Evolutionary conservation across 345 rosid genomes (phyloP), one percentile per base, ranked within the genome.

Genomic region (Hibiscus tridactylites): DNA sequence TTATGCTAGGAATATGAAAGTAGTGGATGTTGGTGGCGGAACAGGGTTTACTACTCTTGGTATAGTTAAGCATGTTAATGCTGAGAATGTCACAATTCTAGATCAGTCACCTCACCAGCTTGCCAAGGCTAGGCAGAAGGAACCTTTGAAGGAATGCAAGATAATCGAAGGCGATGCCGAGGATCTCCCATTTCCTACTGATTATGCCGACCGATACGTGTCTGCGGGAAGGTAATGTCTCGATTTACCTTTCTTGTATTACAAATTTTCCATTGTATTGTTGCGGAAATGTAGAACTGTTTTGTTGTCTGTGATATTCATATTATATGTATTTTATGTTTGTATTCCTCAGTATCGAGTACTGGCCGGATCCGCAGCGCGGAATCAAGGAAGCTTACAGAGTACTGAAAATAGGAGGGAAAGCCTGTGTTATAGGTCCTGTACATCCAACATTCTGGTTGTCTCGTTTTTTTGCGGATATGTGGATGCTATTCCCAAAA

Each of bases 71-170:
- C 92, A 88, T 24, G 98, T 92, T 57, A 94, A 88, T 56, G 97
- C 99, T n/a, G 89, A 92, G 83, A 95, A 90, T 74, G 97, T 95
- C 31, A 92, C 97, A 0, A 92, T 95, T 73, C 92, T 95, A 2
- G 97, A 95, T 76, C 99, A 92, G 83, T 92, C 99, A n/a, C 97
- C 99, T 0, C 99, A 95, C 79, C 99, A 92, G 89, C 96, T 95
- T n/a, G 97, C 91, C 10, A 92, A 89, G 85, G 99, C 97, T 10
- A 92, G 82, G 90, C 83, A 88, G 78, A 95, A 92, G 84, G 94
- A 90, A 83, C 87, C 99, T 19, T 72, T 95, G 80, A 95, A 92
- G 78, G 99, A 92, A 35, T 95, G 99, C 74, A 92, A 84, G 85
- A 85, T 95, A 73, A 78, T 92, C 1, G 91, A 92, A 81, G 99